Percentiles rank a stretch among this genome's conserved stretches.
phyloP scores from a whole-genome alignment of 176 grass and related monocot genomes.

The Oropetium thomaeum region DNA sequence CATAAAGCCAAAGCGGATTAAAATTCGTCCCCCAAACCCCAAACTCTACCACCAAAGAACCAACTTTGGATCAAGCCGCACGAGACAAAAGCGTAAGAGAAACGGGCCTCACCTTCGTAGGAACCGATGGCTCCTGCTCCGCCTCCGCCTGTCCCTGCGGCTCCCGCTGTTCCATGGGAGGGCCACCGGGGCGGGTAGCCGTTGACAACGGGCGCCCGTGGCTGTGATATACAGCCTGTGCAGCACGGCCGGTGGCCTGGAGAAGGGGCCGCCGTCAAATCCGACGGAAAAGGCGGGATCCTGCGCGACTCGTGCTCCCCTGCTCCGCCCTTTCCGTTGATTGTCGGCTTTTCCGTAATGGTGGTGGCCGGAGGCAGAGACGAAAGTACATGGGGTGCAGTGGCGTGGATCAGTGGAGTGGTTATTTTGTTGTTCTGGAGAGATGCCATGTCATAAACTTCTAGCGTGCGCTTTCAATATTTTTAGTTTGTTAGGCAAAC shows the following conservation, averaged over 20 bases:
- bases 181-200: slow-evolving; percentile 17
- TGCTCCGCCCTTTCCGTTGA: slow-evolving; percentile 38
- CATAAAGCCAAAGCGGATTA: background rate
- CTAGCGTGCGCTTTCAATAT: too few species aligned
- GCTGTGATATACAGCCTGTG: slow-evolving; percentile 29
- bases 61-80: background rate
- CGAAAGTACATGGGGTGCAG: too few species aligned
- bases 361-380: background rate
- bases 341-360: slow-evolving; percentile 43
- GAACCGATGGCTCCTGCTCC: slow-evolving; percentile 30
- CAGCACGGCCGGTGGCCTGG: background rate
- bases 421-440: too few species aligned
- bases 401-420: too few species aligned
- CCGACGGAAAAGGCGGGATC: slow-evolving; percentile 38
- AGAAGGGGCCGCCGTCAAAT: slow-evolving; percentile 30
- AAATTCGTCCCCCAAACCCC: background rate
- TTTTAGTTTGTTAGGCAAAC: too few species aligned
- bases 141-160: slow-evolving; percentile 28
- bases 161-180: slow-evolving; percentile 55
- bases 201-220: slow-evolving; percentile 8
- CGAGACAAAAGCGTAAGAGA: background rate
- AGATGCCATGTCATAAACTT: too few species aligned
- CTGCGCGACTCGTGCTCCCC: slow-evolving; percentile 1
- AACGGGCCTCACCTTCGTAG: slow-evolving; percentile 29
- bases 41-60: background rate